Evolutionary conservation across 768 basidiomycete species (phyloP).

Genomic region (Fomitopsis serialis): DNA sequence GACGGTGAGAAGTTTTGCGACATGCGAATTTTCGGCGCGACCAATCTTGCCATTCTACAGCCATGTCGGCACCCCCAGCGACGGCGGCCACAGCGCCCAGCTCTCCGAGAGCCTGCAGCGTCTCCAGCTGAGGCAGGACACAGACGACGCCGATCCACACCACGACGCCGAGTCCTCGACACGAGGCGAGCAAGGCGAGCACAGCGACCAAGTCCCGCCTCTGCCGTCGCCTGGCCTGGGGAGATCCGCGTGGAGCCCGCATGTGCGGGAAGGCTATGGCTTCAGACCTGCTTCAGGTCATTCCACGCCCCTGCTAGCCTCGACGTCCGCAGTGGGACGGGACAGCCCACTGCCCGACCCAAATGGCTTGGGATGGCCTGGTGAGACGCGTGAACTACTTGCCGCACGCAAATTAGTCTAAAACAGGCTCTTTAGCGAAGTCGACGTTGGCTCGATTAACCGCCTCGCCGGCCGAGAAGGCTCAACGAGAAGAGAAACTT

Average conservation of each 20-base stretch:
- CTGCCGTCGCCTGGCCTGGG: constrained; percentile 3
- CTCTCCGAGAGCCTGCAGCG: constrained; percentile 43
- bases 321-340: constrained; percentile 20
- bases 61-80: constrained; percentile 20
- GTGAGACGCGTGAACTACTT: constrained; percentile 32
- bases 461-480: constrained; percentile 69
- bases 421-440: constrained; percentile 55
- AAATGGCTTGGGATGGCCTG: constrained; percentile 92
- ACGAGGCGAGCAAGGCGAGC: constrained; percentile 7
- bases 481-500: constrained; percentile 70
- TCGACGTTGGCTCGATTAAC: constrained; percentile 82
- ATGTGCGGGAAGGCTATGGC: constrained; percentile 72
- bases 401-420: constrained; percentile 6
- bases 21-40: background rate
- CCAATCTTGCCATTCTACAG: background rate
- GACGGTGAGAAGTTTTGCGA: constrained; percentile 2
- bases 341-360: constrained; percentile 38
- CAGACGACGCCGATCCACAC: constrained; percentile 8
- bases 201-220: background rate
- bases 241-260: constrained; percentile 20
- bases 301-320: constrained; percentile 49
- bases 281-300: constrained; percentile 68
- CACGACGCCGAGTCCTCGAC: constrained; percentile 1
- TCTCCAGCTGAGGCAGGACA: constrained; percentile 30
- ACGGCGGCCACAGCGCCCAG: constrained; percentile 30